A percentile compares a stretch with the other conserved stretches of the same genome.
Evolutionary conservation across 192 early-diverging fungal genomes (phyloP).

Genomic region (Cetraspora pellucida): DNA sequence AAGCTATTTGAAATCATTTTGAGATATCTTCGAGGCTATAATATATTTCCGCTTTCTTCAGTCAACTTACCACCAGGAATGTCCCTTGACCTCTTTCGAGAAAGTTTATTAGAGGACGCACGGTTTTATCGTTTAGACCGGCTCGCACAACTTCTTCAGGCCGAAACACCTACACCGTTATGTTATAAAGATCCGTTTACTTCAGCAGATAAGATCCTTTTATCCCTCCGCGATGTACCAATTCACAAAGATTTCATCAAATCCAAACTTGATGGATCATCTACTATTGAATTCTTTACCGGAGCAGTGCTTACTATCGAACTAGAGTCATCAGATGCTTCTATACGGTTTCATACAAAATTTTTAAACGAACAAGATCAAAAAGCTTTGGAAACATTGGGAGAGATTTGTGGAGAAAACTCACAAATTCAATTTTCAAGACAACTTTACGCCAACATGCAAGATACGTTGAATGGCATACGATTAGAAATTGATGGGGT

Average conservation of each 20-base stretch:
- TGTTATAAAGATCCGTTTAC: constrained; percentile 32
- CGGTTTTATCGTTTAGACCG: constrained; percentile 20
- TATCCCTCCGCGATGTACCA: constrained; percentile 25
- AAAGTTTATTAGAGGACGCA: constrained; percentile 33
- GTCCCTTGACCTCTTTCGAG: constrained; percentile 32
- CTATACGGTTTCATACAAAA: constrained; percentile 31
- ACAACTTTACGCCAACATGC: constrained; percentile 15
- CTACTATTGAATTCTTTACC: constrained; percentile 30
- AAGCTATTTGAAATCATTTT: constrained; percentile 29
- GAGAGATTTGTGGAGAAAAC: constrained; percentile 30
- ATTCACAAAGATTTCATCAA: constrained; percentile 32
- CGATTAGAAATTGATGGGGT: constrained; percentile 35
- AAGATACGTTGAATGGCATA: constrained; percentile 22
- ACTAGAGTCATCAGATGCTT: neutral
- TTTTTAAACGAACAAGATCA: constrained; percentile 31
- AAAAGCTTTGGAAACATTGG: constrained; percentile 24
- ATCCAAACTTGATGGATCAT: constrained; percentile 24
- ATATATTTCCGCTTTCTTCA: constrained; percentile 32
- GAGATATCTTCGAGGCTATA: constrained; percentile 34
- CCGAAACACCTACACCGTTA: constrained; percentile 27
- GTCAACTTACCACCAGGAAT: constrained; percentile 29
- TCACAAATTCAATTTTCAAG: constrained; percentile 23
- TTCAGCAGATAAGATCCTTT: constrained; percentile 30
- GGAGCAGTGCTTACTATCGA: constrained; percentile 30
- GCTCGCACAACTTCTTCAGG: constrained; percentile 26